Evolutionary conservation across 208 protist genomes (phyloP), one percentile per base, ranked within the genome.

Genomic region (Trypanosoma cruzi): DNA sequence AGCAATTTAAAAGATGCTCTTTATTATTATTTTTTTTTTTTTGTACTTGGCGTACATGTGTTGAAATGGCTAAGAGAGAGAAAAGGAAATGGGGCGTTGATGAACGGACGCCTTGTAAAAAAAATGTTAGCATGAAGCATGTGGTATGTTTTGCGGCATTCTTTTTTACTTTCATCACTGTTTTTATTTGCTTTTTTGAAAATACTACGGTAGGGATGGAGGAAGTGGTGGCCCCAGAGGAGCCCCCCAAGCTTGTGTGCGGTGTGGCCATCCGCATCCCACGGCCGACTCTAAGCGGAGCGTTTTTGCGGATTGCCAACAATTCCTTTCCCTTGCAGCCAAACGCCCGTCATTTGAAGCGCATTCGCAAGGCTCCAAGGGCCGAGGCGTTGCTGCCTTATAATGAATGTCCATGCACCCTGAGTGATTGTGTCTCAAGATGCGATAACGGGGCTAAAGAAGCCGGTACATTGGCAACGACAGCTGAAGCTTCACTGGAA

Each of bases 261-360:
- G 89, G 82, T 31, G 61, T 86, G 10, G 82, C 73, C 10, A 48
- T 88, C 28, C 10, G 63, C 0, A 56, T 92, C 10, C 53, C 44
- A 6, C 66, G 89, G 46, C 82, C 85, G 11, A 71, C 70, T 37
- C 74, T 63, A 18, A 81, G 86, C 10, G 77, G 85, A 48, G 16
- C 46, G 0, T 61, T 89, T 37, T 73, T 95, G 37, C 79, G 80
- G 13, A 68, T 87, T 0, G 82, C 85, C 20, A 95, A 95, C 60
- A 49, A 79, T 26, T 57, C 68, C 22, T 85, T 85, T 44, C 89
- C 89, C 0, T 57, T 95, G 0, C 60, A 71, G 44, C 31, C 52
- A 34, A 10, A 59, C 1, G 71, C 71, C 14, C 64, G 68, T 11
- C 90, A 96, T 61, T 66, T 96, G 65, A 94, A 94, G 68, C 88